Base-by-base conservation (phyloP, 768 basidiomycete genomes). In the Boletus huronensis region DNA sequence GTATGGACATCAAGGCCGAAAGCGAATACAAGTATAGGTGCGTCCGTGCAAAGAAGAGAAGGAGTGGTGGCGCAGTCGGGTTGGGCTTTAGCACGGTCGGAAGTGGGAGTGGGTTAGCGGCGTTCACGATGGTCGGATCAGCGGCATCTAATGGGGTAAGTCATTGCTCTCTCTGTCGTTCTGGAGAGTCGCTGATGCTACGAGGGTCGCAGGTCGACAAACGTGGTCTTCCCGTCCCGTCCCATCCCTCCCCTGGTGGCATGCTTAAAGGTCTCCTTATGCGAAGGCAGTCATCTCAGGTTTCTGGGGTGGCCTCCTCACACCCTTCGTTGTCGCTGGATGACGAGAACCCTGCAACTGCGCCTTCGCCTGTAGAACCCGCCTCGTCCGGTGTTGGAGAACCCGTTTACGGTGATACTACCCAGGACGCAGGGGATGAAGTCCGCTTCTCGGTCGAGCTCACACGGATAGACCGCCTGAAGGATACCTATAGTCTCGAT, bases 381-480 rank as follows among this genome's bases (percentile, higher is more conserved):
- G 61, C 70, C 8, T 35, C 75, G n/a, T 53, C 62, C 0, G 47
- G 62, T 42, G 72, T 72, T 48, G 60, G 64, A n/a, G 81, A 87
- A 51, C 74, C 85, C 21, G 66, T 87, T 21, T 98, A 96, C 64
- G 95, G 95, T 14, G 90, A 90, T 53, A 62, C 75, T n/a, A 67
- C 78, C 5, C 82, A 89, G 61, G 97, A 98, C 65, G 82, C 83
- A 19, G 93, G 93, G 29, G 96, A 96, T 63, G 97, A 98, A 83
- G 93, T 99, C 61, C 84, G 91, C 61, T 98, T 98, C 77, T 91
- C 85, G 13, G 88, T 98, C 58, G 97, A 99, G 75, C 73, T 99
- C 58, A 98, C 96, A 44, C 77, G 90, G 63, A 78, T 99, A 64
- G 88, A 92, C 70, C 83, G 93, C 58, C 78, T 98, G 64, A 90